phyloP scores from a whole-genome alignment of 257 asterid species.

The Scutellaria baicalensis region DNA sequence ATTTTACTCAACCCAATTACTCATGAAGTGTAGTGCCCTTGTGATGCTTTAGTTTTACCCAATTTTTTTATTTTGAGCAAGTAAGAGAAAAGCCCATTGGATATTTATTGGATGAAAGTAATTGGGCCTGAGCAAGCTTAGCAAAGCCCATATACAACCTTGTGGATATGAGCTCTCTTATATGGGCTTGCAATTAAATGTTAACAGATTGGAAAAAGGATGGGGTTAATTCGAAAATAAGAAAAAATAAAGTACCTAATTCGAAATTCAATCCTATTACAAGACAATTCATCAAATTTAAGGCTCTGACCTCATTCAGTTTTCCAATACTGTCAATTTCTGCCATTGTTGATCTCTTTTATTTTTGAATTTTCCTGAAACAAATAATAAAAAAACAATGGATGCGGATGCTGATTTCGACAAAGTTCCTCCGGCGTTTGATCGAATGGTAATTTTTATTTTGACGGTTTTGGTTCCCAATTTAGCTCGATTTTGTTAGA shows the following conservation, averaged over 20 bases:
- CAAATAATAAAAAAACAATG: conserved; percentile 9
- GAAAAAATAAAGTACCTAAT: conserved; percentile 1
- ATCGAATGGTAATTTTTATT: conserved; percentile 38
- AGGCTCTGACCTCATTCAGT: conserved; percentile 4
- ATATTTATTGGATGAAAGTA: too few relatives aligned
- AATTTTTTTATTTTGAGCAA: too few relatives aligned
- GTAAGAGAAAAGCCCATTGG: not conserved
- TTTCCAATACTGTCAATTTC: not conserved
- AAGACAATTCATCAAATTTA: conserved; percentile 8
- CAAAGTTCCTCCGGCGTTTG: conserved; percentile 38
- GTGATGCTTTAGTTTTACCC: too few relatives aligned
- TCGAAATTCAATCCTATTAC: not conserved
- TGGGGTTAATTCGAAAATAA: conserved; percentile 8
- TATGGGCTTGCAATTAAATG: not conserved
- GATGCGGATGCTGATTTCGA: conserved; percentile 38
- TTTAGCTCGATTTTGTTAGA: conserved; percentile 18
- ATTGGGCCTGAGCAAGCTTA: not conserved
- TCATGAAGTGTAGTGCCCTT: too few relatives aligned
- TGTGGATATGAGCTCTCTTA: not conserved
- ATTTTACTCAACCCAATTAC: too few relatives aligned
- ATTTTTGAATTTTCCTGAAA: not conserved
- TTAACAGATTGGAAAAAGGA: not conserved
- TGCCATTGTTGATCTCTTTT: not conserved
- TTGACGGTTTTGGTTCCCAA: not conserved
- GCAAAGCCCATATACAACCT: not conserved